Conservation (phyloP, 192 early-diverging fungal species). For the Entrophospora sp. region DNA sequence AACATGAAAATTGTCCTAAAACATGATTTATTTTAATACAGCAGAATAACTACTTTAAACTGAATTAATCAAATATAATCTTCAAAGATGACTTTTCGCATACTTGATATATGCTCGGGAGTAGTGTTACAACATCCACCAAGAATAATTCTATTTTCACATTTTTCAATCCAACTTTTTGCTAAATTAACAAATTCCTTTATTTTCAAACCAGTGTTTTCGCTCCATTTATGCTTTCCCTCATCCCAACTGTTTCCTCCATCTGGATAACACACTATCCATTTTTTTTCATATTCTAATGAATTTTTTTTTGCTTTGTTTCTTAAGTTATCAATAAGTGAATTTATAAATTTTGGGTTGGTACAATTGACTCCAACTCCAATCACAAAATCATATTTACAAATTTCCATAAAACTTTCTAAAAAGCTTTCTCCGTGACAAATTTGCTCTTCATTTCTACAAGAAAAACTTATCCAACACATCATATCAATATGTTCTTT, state of each 20-base stretch:
- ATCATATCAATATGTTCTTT: conserved; percentile 6
- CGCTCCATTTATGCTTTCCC: conserved; percentile 23
- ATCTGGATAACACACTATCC: conserved; percentile 46
- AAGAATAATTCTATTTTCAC: conserved; percentile 36
- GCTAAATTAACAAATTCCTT: conserved; percentile 28
- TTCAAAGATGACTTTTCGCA: not conserved
- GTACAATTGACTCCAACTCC: conserved; percentile 63
- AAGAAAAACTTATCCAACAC: conserved; percentile 55
- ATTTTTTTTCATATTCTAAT: conserved; percentile 18
- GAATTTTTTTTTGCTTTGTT: conserved; percentile 11
- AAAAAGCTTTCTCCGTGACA: conserved; percentile 43
- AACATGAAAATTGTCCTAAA: no score
- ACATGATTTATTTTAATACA: no score
- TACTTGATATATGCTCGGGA: conserved; percentile 35
- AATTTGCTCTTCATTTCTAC: conserved; percentile 23
- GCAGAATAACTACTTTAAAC: no score
- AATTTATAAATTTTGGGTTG: conserved; percentile 28
- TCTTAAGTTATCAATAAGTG: conserved; percentile 15
- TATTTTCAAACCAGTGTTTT: conserved; percentile 7
- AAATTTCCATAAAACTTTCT: conserved; percentile 27
- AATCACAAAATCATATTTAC: conserved; percentile 26
- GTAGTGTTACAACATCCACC: conserved; percentile 58
- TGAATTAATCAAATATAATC: not conserved
- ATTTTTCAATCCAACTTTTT: conserved; percentile 24
- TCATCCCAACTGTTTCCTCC: conserved; percentile 40